Evolutionary conservation across 257 asterid genomes (phyloP).

Genomic region (Nicotiana paniculata): DNA sequence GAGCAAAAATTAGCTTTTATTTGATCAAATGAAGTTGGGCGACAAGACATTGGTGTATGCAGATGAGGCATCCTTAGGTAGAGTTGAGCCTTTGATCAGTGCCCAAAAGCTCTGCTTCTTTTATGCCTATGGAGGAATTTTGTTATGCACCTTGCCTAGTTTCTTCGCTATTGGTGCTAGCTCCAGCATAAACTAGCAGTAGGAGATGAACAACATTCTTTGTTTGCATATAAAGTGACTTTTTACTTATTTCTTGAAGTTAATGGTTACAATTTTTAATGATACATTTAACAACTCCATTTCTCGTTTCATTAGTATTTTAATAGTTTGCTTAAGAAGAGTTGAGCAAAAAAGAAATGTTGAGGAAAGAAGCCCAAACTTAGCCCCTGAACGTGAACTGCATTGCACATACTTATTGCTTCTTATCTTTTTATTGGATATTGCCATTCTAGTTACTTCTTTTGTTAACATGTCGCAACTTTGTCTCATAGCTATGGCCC

Average conservation of each 20-base stretch:
- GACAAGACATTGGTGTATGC: not conserved
- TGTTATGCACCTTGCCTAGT: not conserved
- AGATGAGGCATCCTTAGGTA: not conserved
- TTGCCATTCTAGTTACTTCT: not conserved
- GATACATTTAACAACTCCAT: not conserved
- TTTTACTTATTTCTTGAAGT: conserved; percentile 3
- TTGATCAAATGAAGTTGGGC: not conserved
- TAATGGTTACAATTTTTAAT: not conserved
- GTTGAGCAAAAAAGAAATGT: conserved; percentile 1
- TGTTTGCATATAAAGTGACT: not conserved
- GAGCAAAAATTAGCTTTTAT: not conserved
- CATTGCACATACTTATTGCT: not conserved
- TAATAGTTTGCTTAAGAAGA: not conserved
- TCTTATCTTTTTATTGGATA: not conserved
- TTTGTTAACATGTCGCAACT: not conserved
- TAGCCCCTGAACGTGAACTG: not conserved
- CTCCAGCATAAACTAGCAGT: not conserved
- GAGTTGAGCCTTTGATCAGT: not conserved
- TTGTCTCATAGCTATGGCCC: not conserved
- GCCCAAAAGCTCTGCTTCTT: not conserved
- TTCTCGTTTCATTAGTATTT: not conserved
- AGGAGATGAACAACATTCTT: too few species aligned
- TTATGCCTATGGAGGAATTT: not conserved
- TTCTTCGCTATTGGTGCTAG: not conserved
- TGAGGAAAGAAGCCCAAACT: not conserved